Evolutionary conservation across 176 grass and related monocot species (phyloP).

Genomic region (Avena sativa): DNA sequence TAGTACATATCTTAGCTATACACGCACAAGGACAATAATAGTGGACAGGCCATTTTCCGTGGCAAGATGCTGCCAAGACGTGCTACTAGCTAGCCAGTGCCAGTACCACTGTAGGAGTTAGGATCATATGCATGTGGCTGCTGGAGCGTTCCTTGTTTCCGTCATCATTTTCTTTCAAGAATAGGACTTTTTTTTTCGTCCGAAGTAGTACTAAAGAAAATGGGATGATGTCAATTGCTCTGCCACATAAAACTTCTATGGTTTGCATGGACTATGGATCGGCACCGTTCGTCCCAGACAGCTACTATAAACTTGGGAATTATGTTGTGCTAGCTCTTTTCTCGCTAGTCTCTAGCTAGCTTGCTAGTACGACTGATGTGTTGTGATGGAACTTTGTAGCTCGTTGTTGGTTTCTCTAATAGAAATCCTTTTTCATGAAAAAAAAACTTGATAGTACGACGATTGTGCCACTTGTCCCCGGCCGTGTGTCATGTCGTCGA

Average conservation of each 20-base stretch:
- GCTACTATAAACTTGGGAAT: neutral
- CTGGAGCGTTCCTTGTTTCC: neutral
- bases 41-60: neutral
- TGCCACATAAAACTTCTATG: conserved; percentile 32
- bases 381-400: too few species aligned
- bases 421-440: too few species aligned
- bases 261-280: neutral
- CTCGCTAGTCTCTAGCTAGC: conserved; percentile 19
- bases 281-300: neutral
- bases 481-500: neutral
- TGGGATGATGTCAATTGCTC: too few species aligned
- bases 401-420: too few species aligned
- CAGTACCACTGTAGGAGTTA: neutral
- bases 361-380: too few species aligned
- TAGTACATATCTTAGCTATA: neutral
- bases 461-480: neutral
- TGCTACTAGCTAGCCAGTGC: neutral
- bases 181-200: too few species aligned
- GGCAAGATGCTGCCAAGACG: conserved; percentile 1
- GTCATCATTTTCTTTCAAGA: neutral
- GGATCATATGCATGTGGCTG: conserved; percentile 33
- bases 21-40: conserved; percentile 19
- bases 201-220: too few species aligned
- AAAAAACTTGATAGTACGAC: too few species aligned
- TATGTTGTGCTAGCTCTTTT: conserved; percentile 4